A percentile compares a stretch with the other conserved stretches of the same genome.
These are phyloP conservation scores for Diaporthe nobilis DNA, from an alignment of 2,329 filamentous ascomycete species.

Conservation along the genomic window DNA sequence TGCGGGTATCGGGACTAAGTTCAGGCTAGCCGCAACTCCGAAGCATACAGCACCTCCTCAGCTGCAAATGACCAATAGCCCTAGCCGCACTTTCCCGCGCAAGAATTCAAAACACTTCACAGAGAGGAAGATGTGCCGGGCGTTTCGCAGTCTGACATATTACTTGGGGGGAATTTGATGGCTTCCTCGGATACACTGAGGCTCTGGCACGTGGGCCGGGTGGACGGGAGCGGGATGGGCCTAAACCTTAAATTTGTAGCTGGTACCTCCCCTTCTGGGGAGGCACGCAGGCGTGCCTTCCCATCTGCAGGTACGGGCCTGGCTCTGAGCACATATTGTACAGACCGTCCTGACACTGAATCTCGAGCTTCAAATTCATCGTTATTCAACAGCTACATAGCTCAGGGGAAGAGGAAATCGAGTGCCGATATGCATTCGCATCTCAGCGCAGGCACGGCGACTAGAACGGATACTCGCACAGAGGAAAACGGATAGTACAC, in stretches of 20 bases:
- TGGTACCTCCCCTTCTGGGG: neutral
- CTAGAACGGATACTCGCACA: no score
- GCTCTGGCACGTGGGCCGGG: neutral
- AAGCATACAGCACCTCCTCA: no score
- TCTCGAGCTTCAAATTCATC: neutral
- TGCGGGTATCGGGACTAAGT: no score
- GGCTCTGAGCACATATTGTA: neutral
- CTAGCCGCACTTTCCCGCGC: no score
- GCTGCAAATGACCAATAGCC: no score
- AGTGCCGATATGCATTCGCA: neutral
- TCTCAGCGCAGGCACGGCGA: neutral
- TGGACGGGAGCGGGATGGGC: conserved; percentile 1
- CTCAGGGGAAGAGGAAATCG: conserved; percentile 35
- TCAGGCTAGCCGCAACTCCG: no score
- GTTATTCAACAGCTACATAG: conserved; percentile 36
- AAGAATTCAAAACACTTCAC: no score
- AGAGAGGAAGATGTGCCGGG: no score
- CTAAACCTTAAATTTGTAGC: conserved; percentile 5
- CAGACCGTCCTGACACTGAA: neutral
- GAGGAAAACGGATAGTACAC: no score
- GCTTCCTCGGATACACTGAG: neutral
- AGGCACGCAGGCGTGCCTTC: neutral
- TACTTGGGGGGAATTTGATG: no score
- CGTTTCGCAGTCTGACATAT: neutral
- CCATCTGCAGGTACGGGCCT: neutral